Conservation (phyloP, 805 yeast genomes). For the Myxozyma lipomycoides region DNA sequence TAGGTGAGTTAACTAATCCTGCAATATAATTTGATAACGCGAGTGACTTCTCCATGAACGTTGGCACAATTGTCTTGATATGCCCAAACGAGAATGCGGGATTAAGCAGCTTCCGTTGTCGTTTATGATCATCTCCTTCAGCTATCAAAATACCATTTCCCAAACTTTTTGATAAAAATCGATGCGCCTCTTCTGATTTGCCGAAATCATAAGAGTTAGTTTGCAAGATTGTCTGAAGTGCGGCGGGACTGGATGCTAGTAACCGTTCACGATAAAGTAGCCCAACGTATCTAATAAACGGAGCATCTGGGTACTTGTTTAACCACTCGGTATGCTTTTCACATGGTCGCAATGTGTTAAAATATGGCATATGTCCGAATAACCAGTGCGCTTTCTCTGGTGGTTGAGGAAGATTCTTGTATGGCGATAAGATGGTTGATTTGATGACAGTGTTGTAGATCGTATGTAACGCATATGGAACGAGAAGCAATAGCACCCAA, state of each 20-base stretch:
- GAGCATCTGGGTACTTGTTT: conserved; percentile 4
- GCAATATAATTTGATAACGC: conserved; percentile 4
- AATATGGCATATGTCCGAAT: conserved; percentile 8
- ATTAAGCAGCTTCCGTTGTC: conserved; percentile 15
- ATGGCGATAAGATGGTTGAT: conserved; percentile 14
- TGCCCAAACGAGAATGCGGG: conserved; percentile 25
- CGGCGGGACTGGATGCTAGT: conserved; percentile 4
- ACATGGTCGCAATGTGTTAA: conserved; percentile 3
- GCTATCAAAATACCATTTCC: conserved; percentile 24
- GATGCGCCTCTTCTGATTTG: conserved; percentile 8
- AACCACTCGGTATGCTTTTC: conserved; percentile 12
- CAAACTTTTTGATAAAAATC: conserved; percentile 3
- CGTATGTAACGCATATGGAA: not conserved
- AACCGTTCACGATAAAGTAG: conserved; percentile 13
- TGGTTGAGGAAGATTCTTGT: conserved; percentile 12
- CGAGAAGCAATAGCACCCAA: conserved; percentile 5
- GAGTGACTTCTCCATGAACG: conserved; percentile 11
- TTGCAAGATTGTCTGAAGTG: conserved; percentile 16
- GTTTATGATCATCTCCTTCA: conserved; percentile 20
- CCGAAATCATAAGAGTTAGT: conserved; percentile 19
- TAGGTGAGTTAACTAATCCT: not conserved
- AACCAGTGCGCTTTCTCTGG: conserved; percentile 14
- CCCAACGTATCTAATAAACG: conserved; percentile 13
- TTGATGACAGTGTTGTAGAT: conserved; percentile 8
- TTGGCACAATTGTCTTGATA: conserved; percentile 16